Conservation (phyloP, 768 basidiomycete species). For the Clitopilus hobsonii region DNA sequence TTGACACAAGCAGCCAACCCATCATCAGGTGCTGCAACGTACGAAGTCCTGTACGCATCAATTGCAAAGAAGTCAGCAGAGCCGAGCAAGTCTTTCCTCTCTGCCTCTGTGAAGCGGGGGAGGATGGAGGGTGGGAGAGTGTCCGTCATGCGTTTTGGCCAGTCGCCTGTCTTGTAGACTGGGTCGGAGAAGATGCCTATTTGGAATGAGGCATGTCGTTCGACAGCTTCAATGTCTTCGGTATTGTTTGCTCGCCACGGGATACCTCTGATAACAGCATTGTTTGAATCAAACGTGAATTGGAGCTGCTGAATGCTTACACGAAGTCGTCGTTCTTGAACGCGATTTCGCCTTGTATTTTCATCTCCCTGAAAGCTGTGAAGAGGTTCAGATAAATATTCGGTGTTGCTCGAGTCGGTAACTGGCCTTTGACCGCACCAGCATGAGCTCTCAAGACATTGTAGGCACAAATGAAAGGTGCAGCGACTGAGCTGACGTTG, state of each 20-base stretch:
- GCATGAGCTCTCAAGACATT: constrained; percentile 46
- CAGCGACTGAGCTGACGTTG: constrained; percentile 37
- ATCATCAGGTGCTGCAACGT: constrained; percentile 34
- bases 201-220: constrained; percentile 46
- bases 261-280: constrained; percentile 28
- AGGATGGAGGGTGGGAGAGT: constrained; percentile 40
- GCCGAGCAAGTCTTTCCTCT: constrained; percentile 39
- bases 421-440: constrained; percentile 41
- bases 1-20: constrained; percentile 40
- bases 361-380: constrained; percentile 41
- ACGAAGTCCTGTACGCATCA: constrained; percentile 40
- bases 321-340: constrained; percentile 52
- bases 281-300: neutral
- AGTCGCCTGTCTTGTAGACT: constrained; percentile 46
- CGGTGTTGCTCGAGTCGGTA: no score
- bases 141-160: constrained; percentile 46
- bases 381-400: no score
- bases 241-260: constrained; percentile 41
- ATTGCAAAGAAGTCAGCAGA: constrained; percentile 52
- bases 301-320: constrained; percentile 18
- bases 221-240: constrained; percentile 39
- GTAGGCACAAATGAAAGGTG: constrained; percentile 40
- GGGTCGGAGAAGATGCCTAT: constrained; percentile 49
- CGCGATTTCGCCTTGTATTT: constrained; percentile 46
- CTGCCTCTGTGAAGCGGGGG: constrained; percentile 42